Conservation (phyloP, 768 basidiomycete genomes). For the Holtermanniella nyarrowii region DNA sequence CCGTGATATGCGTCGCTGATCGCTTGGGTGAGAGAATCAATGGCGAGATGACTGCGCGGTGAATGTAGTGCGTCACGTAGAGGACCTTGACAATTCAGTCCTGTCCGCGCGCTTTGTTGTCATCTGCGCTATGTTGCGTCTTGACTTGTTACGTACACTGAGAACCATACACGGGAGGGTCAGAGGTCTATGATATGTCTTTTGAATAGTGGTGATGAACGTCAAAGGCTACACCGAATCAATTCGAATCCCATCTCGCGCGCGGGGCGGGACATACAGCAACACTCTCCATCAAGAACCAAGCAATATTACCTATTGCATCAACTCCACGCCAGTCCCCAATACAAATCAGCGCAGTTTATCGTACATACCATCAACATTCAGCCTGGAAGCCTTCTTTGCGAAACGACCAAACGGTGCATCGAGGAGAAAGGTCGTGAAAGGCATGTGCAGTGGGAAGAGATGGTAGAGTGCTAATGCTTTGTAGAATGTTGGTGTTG, state of each 20-base stretch:
- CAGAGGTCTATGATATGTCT: conserved; percentile 6
- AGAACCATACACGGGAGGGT: conserved; percentile 10
- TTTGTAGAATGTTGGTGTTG: conserved; percentile 19
- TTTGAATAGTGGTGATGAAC: conserved; percentile 17
- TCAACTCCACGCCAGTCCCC: background rate
- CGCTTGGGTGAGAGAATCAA: conserved; percentile 64
- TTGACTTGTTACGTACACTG: conserved; percentile 13
- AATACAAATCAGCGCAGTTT: background rate
- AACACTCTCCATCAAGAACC: conserved; percentile 36
- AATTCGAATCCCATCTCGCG: background rate
- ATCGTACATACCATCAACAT: conserved; percentile 55
- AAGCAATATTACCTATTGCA: conserved; percentile 30
- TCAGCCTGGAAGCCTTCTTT: conserved; percentile 42
- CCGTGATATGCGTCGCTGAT: conserved; percentile 60
- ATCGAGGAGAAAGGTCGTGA: conserved; percentile 49
- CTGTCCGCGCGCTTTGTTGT: background rate
- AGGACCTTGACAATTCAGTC: conserved; percentile 40
- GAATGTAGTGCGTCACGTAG: conserved; percentile 68
- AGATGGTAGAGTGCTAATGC: conserved; percentile 26
- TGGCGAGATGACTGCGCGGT: conserved; percentile 70
- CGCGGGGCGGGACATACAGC: conserved; percentile 17
- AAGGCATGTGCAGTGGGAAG: conserved; percentile 34
- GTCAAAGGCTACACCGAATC: conserved; percentile 32
- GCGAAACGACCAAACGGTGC: conserved; percentile 76
- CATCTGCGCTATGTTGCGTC: background rate